Conservation (phyloP, 176 grass and related monocot genomes). For the Phragmites australis region DNA sequence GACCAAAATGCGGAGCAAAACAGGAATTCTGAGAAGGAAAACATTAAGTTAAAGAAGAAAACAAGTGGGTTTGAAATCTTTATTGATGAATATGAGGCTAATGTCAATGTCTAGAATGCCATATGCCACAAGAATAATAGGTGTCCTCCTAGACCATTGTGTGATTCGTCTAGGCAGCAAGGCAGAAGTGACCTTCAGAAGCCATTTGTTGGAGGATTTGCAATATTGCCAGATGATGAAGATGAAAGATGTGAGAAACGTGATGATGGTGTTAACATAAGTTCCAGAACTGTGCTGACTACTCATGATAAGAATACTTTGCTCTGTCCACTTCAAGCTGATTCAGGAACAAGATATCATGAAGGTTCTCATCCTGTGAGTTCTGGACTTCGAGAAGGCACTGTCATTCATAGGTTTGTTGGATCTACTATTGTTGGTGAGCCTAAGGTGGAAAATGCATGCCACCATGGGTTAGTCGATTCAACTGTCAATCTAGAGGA, state of each 20-base stretch:
- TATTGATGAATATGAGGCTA: conserved; percentile 58
- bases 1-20: conserved; percentile 29
- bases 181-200: conserved; percentile 34
- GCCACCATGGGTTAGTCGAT: conserved; percentile 86
- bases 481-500: conserved; percentile 89
- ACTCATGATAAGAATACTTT: conserved; percentile 19
- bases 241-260: conserved; percentile 38
- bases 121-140: conserved; percentile 30
- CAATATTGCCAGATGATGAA: conserved; percentile 76
- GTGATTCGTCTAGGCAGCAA: conserved; percentile 36
- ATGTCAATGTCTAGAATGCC: conserved; percentile 28
- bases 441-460: conserved; percentile 84
- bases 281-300: conserved; percentile 22
- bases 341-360: conserved; percentile 15
- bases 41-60: conserved; percentile 37
- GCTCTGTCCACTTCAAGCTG: conserved; percentile 15
- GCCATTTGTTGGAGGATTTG: conserved; percentile 67
- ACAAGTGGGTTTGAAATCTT: conserved; percentile 60
- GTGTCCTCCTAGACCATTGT: conserved; percentile 18
- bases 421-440: conserved; percentile 72
- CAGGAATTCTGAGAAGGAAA: conserved; percentile 40
- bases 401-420: conserved; percentile 79
- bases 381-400: conserved; percentile 63
- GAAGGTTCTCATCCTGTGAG: conserved; percentile 31
- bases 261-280: conserved; percentile 7